Conservation (phyloP, 495 filamentous ascomycete species). For the Xylaria acuta region DNA sequence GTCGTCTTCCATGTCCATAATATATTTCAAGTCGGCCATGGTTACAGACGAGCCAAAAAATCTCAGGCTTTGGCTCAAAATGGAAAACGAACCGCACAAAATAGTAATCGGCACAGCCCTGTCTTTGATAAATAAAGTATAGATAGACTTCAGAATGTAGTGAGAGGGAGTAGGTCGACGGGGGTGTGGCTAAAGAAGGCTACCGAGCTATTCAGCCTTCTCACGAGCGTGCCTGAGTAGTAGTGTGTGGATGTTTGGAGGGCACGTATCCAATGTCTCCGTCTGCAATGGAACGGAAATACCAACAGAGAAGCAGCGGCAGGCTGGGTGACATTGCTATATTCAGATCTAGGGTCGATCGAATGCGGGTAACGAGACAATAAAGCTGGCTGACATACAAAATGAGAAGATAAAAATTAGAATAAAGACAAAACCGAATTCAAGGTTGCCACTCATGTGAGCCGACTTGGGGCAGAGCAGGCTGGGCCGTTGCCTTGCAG, state of each 20-base stretch:
- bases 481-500: conserved; percentile 32
- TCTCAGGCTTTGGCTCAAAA: conserved; percentile 42
- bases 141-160: conserved; percentile 36
- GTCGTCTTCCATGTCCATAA: conserved; percentile 55
- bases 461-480: conserved; percentile 29
- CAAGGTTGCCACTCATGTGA: conserved; percentile 31
- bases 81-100: conserved; percentile 42
- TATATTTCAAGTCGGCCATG: conserved; percentile 57
- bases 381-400: conserved; percentile 20
- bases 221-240: conserved; percentile 30
- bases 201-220: conserved; percentile 43
- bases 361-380: conserved; percentile 31
- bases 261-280: conserved; percentile 35
- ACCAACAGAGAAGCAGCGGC: conserved; percentile 38
- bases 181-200: conserved; percentile 43
- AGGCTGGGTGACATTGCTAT: conserved; percentile 55
- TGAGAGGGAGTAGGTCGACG: conserved; percentile 35
- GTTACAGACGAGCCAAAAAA: conserved; percentile 35
- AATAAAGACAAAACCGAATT: conserved; percentile 25
- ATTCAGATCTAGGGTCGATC: conserved; percentile 49
- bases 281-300: conserved; percentile 43
- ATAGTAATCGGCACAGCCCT: conserved; percentile 42
- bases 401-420: conserved; percentile 20
- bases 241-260: conserved; percentile 15
- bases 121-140: conserved; percentile 48